Conservation (phyloP, 768 basidiomycete genomes). For the Leucosporidium creatinivorum region DNA sequence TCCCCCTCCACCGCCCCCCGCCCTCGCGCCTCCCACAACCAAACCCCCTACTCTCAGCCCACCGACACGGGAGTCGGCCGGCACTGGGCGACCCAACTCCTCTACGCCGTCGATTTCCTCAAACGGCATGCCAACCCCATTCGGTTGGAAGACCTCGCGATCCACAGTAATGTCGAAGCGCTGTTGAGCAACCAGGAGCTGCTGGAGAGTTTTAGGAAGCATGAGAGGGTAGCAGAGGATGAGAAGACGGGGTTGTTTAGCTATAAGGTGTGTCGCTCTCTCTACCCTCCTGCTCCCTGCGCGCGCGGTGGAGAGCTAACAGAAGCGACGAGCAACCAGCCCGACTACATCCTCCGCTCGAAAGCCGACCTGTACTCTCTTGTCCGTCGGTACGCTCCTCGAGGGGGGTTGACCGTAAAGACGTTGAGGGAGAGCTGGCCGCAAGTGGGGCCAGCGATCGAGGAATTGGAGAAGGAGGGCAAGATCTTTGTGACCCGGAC, state of each 20-base stretch:
- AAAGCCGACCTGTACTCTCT: constrained; percentile 76
- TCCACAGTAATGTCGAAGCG: constrained; percentile 63
- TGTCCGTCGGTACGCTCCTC: constrained; percentile 74
- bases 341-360: constrained; percentile 76
- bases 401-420: constrained; percentile 74
- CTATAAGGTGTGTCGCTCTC: constrained; percentile 57
- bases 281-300: too few species aligned
- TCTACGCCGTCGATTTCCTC: constrained; percentile 72
- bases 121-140: constrained; percentile 63
- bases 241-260: constrained; percentile 76
- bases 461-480: constrained; percentile 52
- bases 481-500: constrained; percentile 25
- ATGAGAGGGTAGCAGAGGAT: constrained; percentile 72
- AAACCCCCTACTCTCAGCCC: constrained; percentile 72
- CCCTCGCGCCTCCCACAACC: not conserved
- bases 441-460: constrained; percentile 70
- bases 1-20: too few species aligned
- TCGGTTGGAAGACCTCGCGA: constrained; percentile 78
- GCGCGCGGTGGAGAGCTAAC: too few species aligned
- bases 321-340: too few species aligned
- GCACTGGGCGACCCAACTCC: constrained; percentile 78
- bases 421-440: constrained; percentile 86
- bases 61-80: constrained; percentile 72
- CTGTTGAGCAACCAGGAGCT: constrained; percentile 63
- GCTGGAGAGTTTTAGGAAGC: constrained; percentile 69